Evolutionary conservation across 2,329 filamentous ascomycete species (phyloP).

Genomic region (Xylaria sp.): DNA sequence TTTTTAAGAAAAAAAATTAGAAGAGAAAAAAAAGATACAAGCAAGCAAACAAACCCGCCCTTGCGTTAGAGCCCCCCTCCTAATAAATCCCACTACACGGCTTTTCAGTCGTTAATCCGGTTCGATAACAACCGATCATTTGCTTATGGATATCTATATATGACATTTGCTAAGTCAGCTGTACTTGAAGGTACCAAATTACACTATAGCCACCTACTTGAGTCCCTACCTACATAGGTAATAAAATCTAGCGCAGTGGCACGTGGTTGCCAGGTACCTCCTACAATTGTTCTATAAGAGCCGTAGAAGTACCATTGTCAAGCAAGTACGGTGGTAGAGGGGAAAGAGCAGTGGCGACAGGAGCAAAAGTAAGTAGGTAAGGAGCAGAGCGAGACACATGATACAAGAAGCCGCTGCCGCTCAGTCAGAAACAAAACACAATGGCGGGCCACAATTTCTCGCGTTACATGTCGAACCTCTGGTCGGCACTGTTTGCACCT

Average conservation of each 20-base stretch:
- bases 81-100: constrained; percentile 13
- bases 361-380: constrained; percentile 21
- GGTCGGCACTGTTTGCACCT: constrained; percentile 51
- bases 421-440: constrained; percentile 41
- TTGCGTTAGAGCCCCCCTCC: background rate
- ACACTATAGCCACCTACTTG: background rate
- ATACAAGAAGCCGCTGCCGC: constrained; percentile 34
- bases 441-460: constrained; percentile 52
- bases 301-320: constrained; percentile 17
- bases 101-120: background rate
- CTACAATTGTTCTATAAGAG: constrained; percentile 16
- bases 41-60: background rate
- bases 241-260: background rate
- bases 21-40: background rate
- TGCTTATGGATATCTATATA: constrained; percentile 16
- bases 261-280: background rate
- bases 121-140: constrained; percentile 8
- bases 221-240: constrained; percentile 12
- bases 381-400: constrained; percentile 35
- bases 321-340: constrained; percentile 8
- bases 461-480: constrained; percentile 50
- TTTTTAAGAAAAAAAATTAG: background rate
- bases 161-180: constrained; percentile 3
- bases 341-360: constrained; percentile 12
- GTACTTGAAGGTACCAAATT: background rate